A percentile compares a stretch with the other conserved stretches of the same genome.
Conservation (phyloP, 306 rosid genomes). For the Argentina anserina region DNA sequence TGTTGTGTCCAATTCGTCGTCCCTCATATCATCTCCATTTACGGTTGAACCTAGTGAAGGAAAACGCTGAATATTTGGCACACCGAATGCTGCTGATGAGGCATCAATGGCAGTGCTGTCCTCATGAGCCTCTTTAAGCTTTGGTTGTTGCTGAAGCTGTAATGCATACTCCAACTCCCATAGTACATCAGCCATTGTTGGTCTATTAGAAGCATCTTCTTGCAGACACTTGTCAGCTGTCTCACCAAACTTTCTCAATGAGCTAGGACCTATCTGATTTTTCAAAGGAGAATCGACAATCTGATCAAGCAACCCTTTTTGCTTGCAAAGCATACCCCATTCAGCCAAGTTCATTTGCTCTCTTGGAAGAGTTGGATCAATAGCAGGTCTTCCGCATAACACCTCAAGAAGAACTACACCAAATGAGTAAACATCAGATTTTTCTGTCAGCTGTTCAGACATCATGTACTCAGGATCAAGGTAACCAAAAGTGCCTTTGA, state of each 20-base stretch:
- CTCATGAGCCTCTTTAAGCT: slow-evolving; percentile 32
- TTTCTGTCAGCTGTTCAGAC: slow-evolving; percentile 42
- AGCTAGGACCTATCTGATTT: slow-evolving; percentile 37
- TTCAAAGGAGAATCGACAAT: slow-evolving; percentile 40
- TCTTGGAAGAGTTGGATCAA: slow-evolving; percentile 35
- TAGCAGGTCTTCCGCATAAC: slow-evolving; percentile 48
- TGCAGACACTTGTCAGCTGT: slow-evolving; percentile 42
- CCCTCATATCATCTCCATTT: slow-evolving; percentile 14
- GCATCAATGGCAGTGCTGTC: slow-evolving; percentile 31
- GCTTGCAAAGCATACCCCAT: slow-evolving; percentile 48
- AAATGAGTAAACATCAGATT: slow-evolving; percentile 54
- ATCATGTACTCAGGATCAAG: slow-evolving; percentile 53
- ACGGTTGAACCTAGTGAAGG: slow-evolving; percentile 25
- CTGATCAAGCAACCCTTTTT: slow-evolving; percentile 40
- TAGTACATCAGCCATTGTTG: slow-evolving; percentile 45
- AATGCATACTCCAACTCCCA: slow-evolving; percentile 59
- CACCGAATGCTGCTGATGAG: slow-evolving; percentile 18
- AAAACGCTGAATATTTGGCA: slow-evolving; percentile 19
- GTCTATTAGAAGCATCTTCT: slow-evolving; percentile 37
- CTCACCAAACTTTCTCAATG: slow-evolving; percentile 46
- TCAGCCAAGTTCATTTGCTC: slow-evolving; percentile 51
- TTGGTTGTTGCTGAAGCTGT: slow-evolving; percentile 46
- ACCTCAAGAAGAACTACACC: slow-evolving; percentile 53
- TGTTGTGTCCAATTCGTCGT: slow-evolving; percentile 1
- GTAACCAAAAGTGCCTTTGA: slow-evolving; percentile 56